Evolutionary conservation across 148 eudicot species (phyloP), one percentile per base, ranked within the genome.

Genomic region (Vaccinium corymbosum): DNA sequence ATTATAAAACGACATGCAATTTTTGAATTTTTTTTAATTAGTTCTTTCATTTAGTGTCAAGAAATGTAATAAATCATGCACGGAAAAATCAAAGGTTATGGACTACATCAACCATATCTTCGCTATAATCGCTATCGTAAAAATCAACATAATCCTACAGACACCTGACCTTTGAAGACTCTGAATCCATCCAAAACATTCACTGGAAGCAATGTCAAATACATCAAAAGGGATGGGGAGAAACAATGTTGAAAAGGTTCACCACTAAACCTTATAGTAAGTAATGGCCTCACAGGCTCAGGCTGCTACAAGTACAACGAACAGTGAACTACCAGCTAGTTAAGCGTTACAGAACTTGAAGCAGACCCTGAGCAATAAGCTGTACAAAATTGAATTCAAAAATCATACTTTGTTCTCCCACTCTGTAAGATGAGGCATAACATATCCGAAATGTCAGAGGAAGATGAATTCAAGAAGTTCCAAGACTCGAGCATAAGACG

Each of bases 401-500:
- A 94, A 85, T 97, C 99, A 42, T 97, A 97, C 82, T 97, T 97
- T 32, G 95, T 91, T 88, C 99, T 91, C 80, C 99, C 99, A 84
- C 99, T 94, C 22, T 82, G 92, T 83, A 96, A 86, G 51, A 93
- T 84, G 32, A 94, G 95, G 91, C 99, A 96, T 76, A 96, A 78
- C 95, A 91, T 96, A 85, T 96, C 97, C 46, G 93, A 89, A 78
- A 93, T 80, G 85, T 90, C 87, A 70, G 89, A 83, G 66, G 95
- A 83, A 48, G 87, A 83, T 20, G 94, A 87, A 76, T 75, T 89
- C 85, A 89, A 91, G 84, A 87, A 96, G 86, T 94, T 93, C 98
- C 99, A 93, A 76, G 99, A 88, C 91, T 94, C 99, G 5, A 96
- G 94, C 99, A 93, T 96, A 66, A 96, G 93, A 79, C 98, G 93